Base-by-base conservation (phyloP, 1,139 yeast genomes). In the Debaryomyces sp. region DNA sequence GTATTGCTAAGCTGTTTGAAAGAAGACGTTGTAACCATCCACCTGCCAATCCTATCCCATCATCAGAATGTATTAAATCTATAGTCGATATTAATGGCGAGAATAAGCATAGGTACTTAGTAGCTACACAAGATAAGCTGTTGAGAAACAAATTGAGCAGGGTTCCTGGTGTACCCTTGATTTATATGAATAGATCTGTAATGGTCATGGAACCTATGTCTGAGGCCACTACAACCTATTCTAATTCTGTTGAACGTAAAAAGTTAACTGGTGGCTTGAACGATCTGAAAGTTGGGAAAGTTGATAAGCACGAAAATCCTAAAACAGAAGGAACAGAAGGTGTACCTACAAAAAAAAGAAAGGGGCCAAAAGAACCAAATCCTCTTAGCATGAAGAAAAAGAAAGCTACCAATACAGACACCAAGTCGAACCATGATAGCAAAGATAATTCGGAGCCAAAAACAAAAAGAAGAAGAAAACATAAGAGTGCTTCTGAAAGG, bases 191-290 rank as follows among this genome's bases (percentile, higher is more conserved):
- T 62, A 78, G 97, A 54, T 84, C 96, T 1, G 99, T 95, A 21
- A 89, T 94, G 94, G 85, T 94, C 40, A 85, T 94, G 95, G 99
- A 94, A 67, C 97, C 97, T 12, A 73, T 92, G 56, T 87, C 96
- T 45, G 81, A 80, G 41, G 88, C 88, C 9, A 87, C 95, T 42
- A 76, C 78, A 15, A 69, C 71, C 45, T 80, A 77, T 32, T 84
- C 89, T 39, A 68, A 70, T 38, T 61, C 67, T 32, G 71, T 78
- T 43, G 99, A 94, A 65, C 64, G 70, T 5, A 73, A 75, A 36
- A 94, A 95, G 61, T 75, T 94, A 45, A 81, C 81, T 5, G 81
- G 78, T 24, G 98, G 98, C 0, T 77, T 94, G 61, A 92, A 92
- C 60, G 84, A 80, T 54, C 68, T 74, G 4, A 67, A 67, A 49